Percentiles rank a stretch among this genome's conserved stretches.
Evolutionary conservation across 768 basidiomycete species (phyloP).

Genomic region (Hebeloma cylindrosporum): DNA sequence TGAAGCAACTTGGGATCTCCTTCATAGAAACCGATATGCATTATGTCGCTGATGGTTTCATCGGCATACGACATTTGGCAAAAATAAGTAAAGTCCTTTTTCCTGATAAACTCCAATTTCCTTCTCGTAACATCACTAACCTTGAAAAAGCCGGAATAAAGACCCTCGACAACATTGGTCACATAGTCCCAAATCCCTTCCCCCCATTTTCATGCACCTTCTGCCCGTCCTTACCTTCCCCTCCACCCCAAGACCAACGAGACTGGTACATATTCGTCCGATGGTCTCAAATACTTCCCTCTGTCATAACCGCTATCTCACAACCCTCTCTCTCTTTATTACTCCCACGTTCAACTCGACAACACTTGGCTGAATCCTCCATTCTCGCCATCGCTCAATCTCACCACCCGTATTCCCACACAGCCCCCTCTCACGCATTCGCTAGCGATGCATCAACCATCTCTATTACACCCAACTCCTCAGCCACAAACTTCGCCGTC

Average conservation of each 20-base stretch:
- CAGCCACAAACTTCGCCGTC: neutral
- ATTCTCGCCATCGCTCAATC: neutral
- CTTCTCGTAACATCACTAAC: neutral
- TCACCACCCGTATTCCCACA: neutral
- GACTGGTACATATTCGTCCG: neutral
- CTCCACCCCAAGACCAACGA: neutral
- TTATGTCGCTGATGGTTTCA: neutral
- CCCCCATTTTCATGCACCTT: neutral
- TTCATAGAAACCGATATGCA: conserved; percentile 1
- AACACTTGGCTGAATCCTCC: neutral
- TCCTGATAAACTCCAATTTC: neutral
- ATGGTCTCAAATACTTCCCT: neutral
- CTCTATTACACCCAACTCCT: neutral
- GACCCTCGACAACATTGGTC: neutral
- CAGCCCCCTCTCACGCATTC: neutral
- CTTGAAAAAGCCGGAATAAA: neutral
- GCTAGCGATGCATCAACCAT: conserved; percentile 7
- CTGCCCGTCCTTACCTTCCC: neutral
- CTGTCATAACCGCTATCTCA: neutral
- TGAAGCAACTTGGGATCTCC: neutral
- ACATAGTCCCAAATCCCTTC: too few relatives aligned
- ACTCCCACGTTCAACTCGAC: neutral
- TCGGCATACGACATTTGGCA: neutral
- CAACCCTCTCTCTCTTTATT: neutral
- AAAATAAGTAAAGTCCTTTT: neutral